phyloP scores from a whole-genome alignment of 352 stramenopile species.

The Phytopythium mirpurense region DNA sequence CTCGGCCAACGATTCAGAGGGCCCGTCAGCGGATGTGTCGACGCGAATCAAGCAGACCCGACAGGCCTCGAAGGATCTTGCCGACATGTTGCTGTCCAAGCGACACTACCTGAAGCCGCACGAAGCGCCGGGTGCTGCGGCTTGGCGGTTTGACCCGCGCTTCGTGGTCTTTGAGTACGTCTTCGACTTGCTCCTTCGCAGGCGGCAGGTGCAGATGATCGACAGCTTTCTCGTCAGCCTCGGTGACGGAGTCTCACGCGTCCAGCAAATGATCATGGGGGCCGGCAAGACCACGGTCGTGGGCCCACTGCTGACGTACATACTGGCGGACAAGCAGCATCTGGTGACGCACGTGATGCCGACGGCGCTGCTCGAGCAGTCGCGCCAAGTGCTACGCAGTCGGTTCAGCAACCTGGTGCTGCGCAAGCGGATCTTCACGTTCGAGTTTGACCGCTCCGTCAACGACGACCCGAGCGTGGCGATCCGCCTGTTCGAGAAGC shows the following conservation, averaged over 20 bases:
- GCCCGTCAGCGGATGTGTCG: constrained; percentile 1
- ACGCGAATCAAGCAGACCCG: constrained; percentile 53
- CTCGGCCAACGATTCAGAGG: background rate
- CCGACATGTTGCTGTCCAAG: constrained; percentile 66
- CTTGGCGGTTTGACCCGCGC: constrained; percentile 93
- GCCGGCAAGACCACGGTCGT: constrained; percentile 99
- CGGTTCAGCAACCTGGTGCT: constrained; percentile 97
- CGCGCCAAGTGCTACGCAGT: constrained; percentile 94
- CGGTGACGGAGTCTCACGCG: constrained; percentile 59
- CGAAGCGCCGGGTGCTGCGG: background rate
- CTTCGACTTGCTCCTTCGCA: constrained; percentile 96
- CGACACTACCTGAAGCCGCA: constrained; percentile 54
- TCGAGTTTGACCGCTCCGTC: constrained; percentile 96
- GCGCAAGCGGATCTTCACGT: constrained; percentile 98
- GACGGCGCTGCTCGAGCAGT: constrained; percentile 98
- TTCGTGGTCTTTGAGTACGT: constrained; percentile 99
- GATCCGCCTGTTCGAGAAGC: constrained; percentile 67
- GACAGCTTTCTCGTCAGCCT: constrained; percentile 96
- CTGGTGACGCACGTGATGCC: constrained; percentile 98
- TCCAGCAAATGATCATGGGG: constrained; percentile 99
- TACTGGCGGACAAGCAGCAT: constrained; percentile 94
- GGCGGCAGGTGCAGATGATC: constrained; percentile 98
- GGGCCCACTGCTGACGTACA: constrained; percentile 96
- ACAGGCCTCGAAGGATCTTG: constrained; percentile 80
- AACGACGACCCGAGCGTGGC: constrained; percentile 64